phyloP scores from a whole-genome alignment of 164 flowering plant genomes.

The Dillenia turbinata region DNA sequence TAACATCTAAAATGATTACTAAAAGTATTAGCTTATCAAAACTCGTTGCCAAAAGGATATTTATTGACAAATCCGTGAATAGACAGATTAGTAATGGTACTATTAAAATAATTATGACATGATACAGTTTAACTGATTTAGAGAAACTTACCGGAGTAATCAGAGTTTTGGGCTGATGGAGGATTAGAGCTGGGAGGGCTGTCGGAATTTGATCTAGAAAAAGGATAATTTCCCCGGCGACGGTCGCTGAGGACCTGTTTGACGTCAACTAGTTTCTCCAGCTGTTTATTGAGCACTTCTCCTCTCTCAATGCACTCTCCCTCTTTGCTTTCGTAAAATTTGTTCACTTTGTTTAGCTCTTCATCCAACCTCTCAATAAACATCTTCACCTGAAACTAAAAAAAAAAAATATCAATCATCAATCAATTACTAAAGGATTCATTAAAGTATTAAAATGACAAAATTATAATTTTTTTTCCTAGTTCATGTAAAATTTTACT shows the following conservation, averaged over 20 bases:
- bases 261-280: conserved; percentile 57
- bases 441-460: too few relatives aligned
- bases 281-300: conserved; percentile 67
- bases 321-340: conserved; percentile 61
- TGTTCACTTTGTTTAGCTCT: conserved; percentile 76
- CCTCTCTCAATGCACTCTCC: conserved; percentile 72
- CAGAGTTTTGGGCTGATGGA: conserved; percentile 38
- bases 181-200: conserved; percentile 35
- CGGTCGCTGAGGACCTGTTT: conserved; percentile 57
- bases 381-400: conserved; percentile 38
- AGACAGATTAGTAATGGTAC: too few relatives aligned
- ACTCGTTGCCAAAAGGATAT: too few relatives aligned
- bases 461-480: too few relatives aligned
- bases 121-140: not conserved
- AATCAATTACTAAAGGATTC: too few relatives aligned
- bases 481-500: too few relatives aligned
- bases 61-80: too few relatives aligned
- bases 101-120: too few relatives aligned
- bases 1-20: too few relatives aligned
- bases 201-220: conserved; percentile 12
- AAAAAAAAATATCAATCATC: not conserved
- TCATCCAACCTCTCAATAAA: conserved; percentile 69
- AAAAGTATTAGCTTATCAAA: too few relatives aligned
- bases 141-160: conserved; percentile 39
- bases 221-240: conserved; percentile 28